Evolutionary conservation across 1,139 yeast genomes (phyloP).

Genomic region (Lodderomyces elongisporus): DNA sequence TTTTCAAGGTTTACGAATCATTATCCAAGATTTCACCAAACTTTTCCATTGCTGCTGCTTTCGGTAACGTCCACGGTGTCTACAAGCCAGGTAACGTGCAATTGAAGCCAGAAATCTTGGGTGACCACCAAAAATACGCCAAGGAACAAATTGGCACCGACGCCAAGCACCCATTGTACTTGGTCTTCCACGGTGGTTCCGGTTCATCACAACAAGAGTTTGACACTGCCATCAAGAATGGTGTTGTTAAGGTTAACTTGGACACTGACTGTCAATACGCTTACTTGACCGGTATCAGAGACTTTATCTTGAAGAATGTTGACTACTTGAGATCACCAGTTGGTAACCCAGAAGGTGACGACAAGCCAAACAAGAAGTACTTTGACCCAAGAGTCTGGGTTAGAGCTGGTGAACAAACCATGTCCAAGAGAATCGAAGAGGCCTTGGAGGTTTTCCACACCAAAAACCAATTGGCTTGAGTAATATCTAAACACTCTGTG

Average conservation of each 20-base stretch:
- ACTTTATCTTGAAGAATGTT: conserved; percentile 91
- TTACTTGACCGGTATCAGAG: conserved; percentile 94
- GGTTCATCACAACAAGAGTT: conserved; percentile 93
- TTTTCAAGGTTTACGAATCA: conserved; percentile 85
- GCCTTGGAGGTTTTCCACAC: conserved; percentile 88
- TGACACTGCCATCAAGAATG: conserved; percentile 83
- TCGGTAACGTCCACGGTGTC: conserved; percentile 99
- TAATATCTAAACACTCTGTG: conserved; percentile 1
- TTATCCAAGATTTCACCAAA: conserved; percentile 89
- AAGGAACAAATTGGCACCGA: conserved; percentile 55
- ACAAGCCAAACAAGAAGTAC: conserved; percentile 98
- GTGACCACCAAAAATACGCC: conserved; percentile 90
- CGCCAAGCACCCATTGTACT: conserved; percentile 75
- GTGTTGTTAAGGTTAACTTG: conserved; percentile 98
- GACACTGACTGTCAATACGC: conserved; percentile 99
- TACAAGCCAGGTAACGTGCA: conserved; percentile 99
- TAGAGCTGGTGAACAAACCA: conserved; percentile 99
- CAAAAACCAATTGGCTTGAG: conserved; percentile 46
- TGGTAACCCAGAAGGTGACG: conserved; percentile 99
- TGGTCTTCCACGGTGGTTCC: conserved; percentile 99
- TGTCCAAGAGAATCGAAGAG: conserved; percentile 78
- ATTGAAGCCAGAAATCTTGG: conserved; percentile 88
- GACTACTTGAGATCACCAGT: conserved; percentile 85
- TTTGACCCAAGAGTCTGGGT: conserved; percentile 99
- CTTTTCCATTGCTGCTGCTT: conserved; percentile 99